Conservation (phyloP, 352 stramenopile genomes). For the Phytopythium cucurbitacearum region DNA sequence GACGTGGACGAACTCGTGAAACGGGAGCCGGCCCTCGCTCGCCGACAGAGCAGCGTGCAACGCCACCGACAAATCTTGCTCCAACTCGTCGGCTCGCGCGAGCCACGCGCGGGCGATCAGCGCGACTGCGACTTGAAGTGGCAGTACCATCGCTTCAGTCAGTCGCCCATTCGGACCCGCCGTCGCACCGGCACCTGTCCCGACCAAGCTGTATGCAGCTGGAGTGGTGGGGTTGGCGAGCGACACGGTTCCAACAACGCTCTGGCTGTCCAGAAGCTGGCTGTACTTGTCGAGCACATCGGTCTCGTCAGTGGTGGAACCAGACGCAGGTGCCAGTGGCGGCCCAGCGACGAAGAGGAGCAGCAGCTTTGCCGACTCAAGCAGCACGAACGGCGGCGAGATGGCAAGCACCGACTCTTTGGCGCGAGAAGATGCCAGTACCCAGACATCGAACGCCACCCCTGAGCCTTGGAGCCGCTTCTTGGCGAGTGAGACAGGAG, state of each 20-base stretch:
- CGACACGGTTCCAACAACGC: slow-evolving; percentile 16
- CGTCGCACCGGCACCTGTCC: background rate
- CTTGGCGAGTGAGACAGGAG: slow-evolving; percentile 25
- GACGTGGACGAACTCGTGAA: slow-evolving; percentile 34
- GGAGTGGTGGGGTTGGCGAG: slow-evolving; percentile 23
- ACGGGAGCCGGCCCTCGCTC: slow-evolving; percentile 14
- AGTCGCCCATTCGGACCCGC: slow-evolving; percentile 22
- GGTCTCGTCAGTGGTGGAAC: slow-evolving; percentile 8
- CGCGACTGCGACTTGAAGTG: slow-evolving; percentile 26
- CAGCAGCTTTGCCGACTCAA: slow-evolving; percentile 35
- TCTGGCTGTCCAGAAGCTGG: slow-evolving; percentile 15
- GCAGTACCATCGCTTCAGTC: slow-evolving; percentile 21
- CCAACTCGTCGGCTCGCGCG: slow-evolving; percentile 14
- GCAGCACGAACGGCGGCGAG: slow-evolving; percentile 22
- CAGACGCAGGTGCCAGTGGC: slow-evolving; percentile 9
- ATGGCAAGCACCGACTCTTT: background rate
- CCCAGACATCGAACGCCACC: slow-evolving; percentile 8
- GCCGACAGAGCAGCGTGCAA: slow-evolving; percentile 18
- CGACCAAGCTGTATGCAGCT: slow-evolving; percentile 14
- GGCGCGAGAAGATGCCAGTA: background rate
- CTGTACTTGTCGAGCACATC: background rate
- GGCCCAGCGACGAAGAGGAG: slow-evolving; percentile 25
- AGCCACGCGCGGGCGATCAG: slow-evolving; percentile 30
- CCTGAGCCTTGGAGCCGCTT: slow-evolving; percentile 21
- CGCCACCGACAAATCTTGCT: slow-evolving; percentile 17